Evolutionary conservation across 305 asterid genomes (phyloP), one percentile per base, ranked within the genome.

Genomic region (Andrographis paniculata): DNA sequence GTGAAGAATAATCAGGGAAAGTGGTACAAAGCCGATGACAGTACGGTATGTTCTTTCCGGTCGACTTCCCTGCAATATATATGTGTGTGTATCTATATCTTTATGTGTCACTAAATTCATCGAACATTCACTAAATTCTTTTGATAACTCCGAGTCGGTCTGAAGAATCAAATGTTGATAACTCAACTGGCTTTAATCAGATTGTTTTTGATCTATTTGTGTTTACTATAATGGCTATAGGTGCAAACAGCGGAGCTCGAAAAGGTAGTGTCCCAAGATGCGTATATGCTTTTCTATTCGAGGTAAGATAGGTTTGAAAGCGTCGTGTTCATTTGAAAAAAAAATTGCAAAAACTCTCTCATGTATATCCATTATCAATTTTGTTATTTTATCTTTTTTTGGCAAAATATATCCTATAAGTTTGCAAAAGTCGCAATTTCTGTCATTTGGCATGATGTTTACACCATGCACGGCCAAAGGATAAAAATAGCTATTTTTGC

Each of bases 1-100:
- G 70, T 86, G 28, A 82, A 78, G 69, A 82, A 77, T 53, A 62
- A 68, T 58, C 82, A 61, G 31, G 79, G 83, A 55, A 66, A 56
- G 73, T 86, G 96, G 96, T 86, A 75, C 75, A 73, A 75, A 66
- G 79, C 71, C 52, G 83, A 86, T 40, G 96, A 86, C 61, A 73
- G 77, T 48, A 55, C 30, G 76, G 96, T 86, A 73, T 35, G 86
- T 52, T 43, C 59, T 52, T 50, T 3, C 27, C 9, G 30, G 24
- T 41, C 50, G 24, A 31, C 41, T 55, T 45, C 21, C 1, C n/a
- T 17, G 17, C 52, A 30, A 23, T 37, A 50, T 38, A 20, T 33
- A 20, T 20, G 42, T 39, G 10, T 30, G 41, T 38, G 12, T 43
- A n/a, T n/a, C n/a, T n/a, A n/a, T n/a, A n/a, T n/a, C n/a, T n/a